phyloP scores from a whole-genome alignment of 441 rosid genomes.

The Metrosideros polymorpha region DNA sequence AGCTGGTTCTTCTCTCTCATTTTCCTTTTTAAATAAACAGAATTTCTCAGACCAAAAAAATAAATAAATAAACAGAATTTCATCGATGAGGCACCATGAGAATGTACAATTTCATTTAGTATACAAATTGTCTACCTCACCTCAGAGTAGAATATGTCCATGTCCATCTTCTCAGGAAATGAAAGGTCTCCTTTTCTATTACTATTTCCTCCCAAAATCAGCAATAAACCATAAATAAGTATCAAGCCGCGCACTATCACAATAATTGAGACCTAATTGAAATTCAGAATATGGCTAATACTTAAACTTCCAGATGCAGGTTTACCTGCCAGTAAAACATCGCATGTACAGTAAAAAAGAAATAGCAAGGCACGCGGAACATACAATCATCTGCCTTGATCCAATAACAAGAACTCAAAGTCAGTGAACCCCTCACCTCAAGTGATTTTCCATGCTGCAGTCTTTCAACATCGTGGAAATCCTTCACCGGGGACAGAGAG shows the following conservation, averaged over 20 bases:
- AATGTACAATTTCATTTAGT: background rate
- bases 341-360: background rate
- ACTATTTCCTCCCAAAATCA: background rate
- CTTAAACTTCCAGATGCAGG: background rate
- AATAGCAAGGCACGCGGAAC: background rate
- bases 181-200: background rate
- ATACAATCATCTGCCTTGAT: background rate
- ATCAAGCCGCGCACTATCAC: background rate
- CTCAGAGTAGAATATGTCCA: background rate
- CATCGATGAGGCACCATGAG: background rate
- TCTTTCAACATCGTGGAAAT: slow-evolving; percentile 75
- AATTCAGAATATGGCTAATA: background rate
- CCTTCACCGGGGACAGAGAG: slow-evolving; percentile 59
- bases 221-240: background rate
- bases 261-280: background rate
- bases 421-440: slow-evolving; percentile 40
- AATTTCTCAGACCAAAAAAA: too few relatives aligned
- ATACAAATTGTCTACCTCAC: background rate
- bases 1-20: background rate
- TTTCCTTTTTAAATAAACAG: background rate
- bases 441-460: slow-evolving; percentile 34
- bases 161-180: background rate
- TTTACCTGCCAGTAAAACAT: background rate
- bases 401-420: background rate
- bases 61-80: background rate